Evolutionary conservation across 2,329 filamentous ascomycete species (phyloP).

Genomic region (Lachnellula hyalina): DNA sequence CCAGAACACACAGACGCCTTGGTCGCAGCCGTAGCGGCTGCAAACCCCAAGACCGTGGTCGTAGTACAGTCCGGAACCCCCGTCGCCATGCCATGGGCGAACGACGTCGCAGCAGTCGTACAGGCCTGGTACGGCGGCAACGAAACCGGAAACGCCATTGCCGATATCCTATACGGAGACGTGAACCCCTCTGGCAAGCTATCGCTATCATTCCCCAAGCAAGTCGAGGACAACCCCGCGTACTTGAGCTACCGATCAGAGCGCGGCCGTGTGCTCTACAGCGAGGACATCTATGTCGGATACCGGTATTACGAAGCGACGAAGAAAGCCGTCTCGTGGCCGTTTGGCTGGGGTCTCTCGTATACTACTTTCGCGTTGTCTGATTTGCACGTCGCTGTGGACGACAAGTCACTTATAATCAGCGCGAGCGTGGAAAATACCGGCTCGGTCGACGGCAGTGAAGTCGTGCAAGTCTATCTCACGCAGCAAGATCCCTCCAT

Average conservation of each 20-base stretch:
- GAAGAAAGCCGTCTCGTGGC: constrained; percentile 58
- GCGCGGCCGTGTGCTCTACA: constrained; percentile 66
- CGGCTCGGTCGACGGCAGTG: constrained; percentile 46
- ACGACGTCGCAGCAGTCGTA: constrained; percentile 49
- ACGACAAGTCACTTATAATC: constrained; percentile 41
- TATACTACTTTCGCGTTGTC: constrained; percentile 64
- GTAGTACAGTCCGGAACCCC: constrained; percentile 74
- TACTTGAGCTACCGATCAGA: constrained; percentile 70
- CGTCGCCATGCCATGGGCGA: constrained; percentile 63
- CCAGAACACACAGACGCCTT: constrained; percentile 67
- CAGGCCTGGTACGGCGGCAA: constrained; percentile 87
- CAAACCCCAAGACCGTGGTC: constrained; percentile 63
- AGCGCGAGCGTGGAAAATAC: constrained; percentile 56
- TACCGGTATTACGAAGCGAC: constrained; percentile 74
- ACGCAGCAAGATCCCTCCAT: constrained; percentile 46
- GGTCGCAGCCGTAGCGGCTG: constrained; percentile 58
- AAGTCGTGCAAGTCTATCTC: constrained; percentile 54
- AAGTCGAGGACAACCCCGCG: constrained; percentile 63
- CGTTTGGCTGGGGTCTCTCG: constrained; percentile 72
- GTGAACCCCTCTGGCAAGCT: constrained; percentile 70
- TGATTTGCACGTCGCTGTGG: constrained; percentile 41
- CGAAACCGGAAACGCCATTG: constrained; percentile 74
- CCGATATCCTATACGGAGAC: constrained; percentile 69
- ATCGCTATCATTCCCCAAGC: constrained; percentile 64
- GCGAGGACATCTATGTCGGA: constrained; percentile 73